These are phyloP conservation scores for Populus tremula DNA, from an alignment of 345 rosid species.

Conservation along the genomic window DNA sequence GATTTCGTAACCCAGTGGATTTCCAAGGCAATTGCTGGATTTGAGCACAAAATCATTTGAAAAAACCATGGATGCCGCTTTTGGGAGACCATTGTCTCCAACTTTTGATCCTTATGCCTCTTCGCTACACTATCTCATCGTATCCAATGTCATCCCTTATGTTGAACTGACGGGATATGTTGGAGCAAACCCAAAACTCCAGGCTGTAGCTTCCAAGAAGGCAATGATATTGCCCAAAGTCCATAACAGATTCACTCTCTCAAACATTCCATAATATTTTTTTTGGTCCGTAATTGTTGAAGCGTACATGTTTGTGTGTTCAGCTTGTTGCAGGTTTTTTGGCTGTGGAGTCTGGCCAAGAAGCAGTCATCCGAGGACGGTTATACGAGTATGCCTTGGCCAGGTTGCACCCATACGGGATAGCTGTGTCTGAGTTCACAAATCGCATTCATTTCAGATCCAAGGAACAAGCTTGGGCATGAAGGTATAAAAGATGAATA, in stretches of 20 bases:
- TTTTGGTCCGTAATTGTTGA: background rate
- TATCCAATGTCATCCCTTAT: constrained; percentile 66
- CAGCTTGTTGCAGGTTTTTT: constrained; percentile 77
- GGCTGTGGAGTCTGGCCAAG: constrained; percentile 80
- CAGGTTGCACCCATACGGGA: constrained; percentile 37
- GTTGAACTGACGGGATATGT: constrained; percentile 83
- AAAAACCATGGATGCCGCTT: constrained; percentile 46
- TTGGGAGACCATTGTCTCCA: constrained; percentile 47
- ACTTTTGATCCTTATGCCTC: constrained; percentile 22
- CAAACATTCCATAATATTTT: background rate
- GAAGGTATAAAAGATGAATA: constrained; percentile 55
- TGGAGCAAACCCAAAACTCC: constrained; percentile 58
- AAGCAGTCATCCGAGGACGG: constrained; percentile 59
- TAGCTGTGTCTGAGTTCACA: constrained; percentile 43
- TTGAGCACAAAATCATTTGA: constrained; percentile 60
- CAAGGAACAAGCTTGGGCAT: constrained; percentile 41
- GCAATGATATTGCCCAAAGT: constrained; percentile 12
- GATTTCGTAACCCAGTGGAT: background rate
- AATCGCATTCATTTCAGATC: constrained; percentile 29
- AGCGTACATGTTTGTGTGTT: background rate
- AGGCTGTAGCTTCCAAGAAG: constrained; percentile 41
- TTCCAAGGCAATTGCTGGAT: constrained; percentile 66
- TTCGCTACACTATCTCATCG: constrained; percentile 24
- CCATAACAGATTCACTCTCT: background rate
- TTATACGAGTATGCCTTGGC: constrained; percentile 35